Conservation (phyloP, 768 basidiomycete genomes). For the Termitomyces sp. region DNA sequence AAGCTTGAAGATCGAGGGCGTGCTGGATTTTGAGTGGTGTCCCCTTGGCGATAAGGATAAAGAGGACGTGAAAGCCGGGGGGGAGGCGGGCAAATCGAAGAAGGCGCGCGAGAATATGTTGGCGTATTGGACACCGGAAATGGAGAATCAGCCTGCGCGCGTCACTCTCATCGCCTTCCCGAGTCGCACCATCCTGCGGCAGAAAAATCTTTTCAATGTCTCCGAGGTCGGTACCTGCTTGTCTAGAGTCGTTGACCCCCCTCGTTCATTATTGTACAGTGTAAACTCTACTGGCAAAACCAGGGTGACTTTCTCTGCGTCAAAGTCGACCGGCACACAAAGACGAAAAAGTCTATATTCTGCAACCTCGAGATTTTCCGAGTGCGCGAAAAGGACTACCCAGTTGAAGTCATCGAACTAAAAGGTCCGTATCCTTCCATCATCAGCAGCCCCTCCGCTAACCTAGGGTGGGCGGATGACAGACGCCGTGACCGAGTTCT, state of each 20-base stretch:
- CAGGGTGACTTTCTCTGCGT: constrained; percentile 98
- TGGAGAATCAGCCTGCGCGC: constrained; percentile 92
- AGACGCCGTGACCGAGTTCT: constrained; percentile 95
- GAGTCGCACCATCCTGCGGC: constrained; percentile 73
- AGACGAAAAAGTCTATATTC: constrained; percentile 97
- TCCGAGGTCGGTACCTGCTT: constrained; percentile 65
- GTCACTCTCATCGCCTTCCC: constrained; percentile 93
- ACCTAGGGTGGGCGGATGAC: constrained; percentile 1
- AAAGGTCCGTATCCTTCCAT: constrained; percentile 56
- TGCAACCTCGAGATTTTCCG: constrained; percentile 98
- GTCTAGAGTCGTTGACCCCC: neutral
- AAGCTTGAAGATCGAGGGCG: constrained; percentile 94
- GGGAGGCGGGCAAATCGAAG: constrained; percentile 43
- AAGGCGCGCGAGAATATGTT: constrained; percentile 87
- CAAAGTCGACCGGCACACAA: constrained; percentile 97
- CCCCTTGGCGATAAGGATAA: constrained; percentile 87
- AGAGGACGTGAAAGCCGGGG: constrained; percentile 49
- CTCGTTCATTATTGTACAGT: constrained; percentile 41
- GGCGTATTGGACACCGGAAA: constrained; percentile 97
- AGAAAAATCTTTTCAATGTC: constrained; percentile 98
- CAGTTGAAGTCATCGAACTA: constrained; percentile 95
- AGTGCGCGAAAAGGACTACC: constrained; percentile 94
- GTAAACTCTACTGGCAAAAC: constrained; percentile 98
- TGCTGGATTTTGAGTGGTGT: constrained; percentile 98
- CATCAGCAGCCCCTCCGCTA: neutral